Evolutionary conservation across 768 basidiomycete species (phyloP).

Genomic region (Piloderma croceum): DNA sequence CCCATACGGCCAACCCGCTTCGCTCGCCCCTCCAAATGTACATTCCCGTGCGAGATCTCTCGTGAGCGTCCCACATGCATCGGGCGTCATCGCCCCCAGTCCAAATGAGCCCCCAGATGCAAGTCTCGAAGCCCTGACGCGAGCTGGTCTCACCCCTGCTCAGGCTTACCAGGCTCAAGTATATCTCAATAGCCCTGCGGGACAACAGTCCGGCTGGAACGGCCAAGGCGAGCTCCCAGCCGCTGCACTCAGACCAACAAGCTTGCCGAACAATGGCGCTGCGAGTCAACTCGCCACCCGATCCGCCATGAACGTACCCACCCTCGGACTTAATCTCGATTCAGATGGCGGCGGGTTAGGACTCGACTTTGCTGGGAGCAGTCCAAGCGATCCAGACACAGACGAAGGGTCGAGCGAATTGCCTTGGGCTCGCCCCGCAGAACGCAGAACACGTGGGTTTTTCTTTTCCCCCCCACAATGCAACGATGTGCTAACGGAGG

Average conservation of each 20-base stretch:
- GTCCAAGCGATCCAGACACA: constrained; percentile 36
- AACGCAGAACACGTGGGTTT: not conserved
- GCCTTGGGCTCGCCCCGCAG: constrained; percentile 42
- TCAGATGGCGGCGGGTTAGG: constrained; percentile 53
- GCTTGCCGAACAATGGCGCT: too few relatives aligned
- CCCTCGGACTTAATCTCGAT: constrained; percentile 41
- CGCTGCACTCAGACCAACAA: constrained; percentile 16
- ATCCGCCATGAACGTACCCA: constrained; percentile 35
- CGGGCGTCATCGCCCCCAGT: constrained; percentile 40
- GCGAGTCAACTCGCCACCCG: constrained; percentile 12
- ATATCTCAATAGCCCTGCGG: constrained; percentile 41
- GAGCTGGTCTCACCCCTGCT: constrained; percentile 61
- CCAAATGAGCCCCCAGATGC: constrained; percentile 48
- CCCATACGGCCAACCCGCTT: constrained; percentile 19
- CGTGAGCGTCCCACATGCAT: constrained; percentile 35
- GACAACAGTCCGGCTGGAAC: constrained; percentile 16
- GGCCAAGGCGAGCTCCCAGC: constrained; percentile 32
- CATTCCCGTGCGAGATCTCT: constrained; percentile 48
- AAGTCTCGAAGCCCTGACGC: constrained; percentile 37
- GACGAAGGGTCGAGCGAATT: constrained; percentile 52
- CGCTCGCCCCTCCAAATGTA: constrained; percentile 36
- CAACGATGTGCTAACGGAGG: too few relatives aligned
- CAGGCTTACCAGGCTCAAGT: constrained; percentile 81
- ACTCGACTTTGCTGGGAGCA: constrained; percentile 46
- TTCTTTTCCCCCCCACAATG: too few relatives aligned